These are phyloP conservation scores for Boletus barrowsii DNA, from an alignment of 768 basidiomycete genomes.

Conservation along the genomic window DNA sequence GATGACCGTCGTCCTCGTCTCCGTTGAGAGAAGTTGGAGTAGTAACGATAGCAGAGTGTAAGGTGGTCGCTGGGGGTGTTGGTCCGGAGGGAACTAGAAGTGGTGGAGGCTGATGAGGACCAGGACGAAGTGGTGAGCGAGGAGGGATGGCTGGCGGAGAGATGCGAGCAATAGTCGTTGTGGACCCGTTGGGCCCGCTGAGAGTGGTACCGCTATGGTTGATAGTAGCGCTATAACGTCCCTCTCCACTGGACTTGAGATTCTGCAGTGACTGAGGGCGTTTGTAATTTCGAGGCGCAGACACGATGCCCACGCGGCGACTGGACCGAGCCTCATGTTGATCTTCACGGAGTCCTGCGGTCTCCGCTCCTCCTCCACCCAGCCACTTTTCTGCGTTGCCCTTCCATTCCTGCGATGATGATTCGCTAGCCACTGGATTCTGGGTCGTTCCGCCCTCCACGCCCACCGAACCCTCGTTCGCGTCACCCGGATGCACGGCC, in stretches of 20 bases:
- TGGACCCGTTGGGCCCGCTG: slow-evolving; percentile 7
- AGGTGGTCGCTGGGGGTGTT: slow-evolving; percentile 6
- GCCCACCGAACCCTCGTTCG: slow-evolving; percentile 12
- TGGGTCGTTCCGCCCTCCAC: neutral
- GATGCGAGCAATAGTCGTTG: neutral
- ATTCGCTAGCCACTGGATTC: slow-evolving; percentile 5
- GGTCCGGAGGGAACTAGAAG: slow-evolving; percentile 13
- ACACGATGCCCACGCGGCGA: slow-evolving; percentile 43
- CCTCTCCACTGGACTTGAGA: slow-evolving; percentile 19
- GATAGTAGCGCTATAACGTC: slow-evolving; percentile 12
- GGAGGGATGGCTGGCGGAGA: slow-evolving; percentile 29
- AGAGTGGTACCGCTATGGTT: slow-evolving; percentile 5
- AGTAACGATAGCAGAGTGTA: neutral
- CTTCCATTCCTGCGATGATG: neutral
- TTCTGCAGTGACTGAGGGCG: slow-evolving; percentile 30
- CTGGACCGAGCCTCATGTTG: slow-evolving; percentile 37
- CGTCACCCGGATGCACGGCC: slow-evolving; percentile 24
- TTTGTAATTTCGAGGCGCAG: slow-evolving; percentile 36
- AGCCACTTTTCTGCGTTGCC: neutral
- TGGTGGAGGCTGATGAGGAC: slow-evolving; percentile 14
- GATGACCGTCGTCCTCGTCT: slow-evolving; percentile 15
- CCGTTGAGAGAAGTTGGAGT: neutral
- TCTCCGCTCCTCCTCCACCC: slow-evolving; percentile 21
- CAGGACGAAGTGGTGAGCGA: slow-evolving; percentile 31
- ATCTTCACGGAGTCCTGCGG: slow-evolving; percentile 15